Conservation (phyloP, 169 alveolate species). For the Eimeria tenella region DNA sequence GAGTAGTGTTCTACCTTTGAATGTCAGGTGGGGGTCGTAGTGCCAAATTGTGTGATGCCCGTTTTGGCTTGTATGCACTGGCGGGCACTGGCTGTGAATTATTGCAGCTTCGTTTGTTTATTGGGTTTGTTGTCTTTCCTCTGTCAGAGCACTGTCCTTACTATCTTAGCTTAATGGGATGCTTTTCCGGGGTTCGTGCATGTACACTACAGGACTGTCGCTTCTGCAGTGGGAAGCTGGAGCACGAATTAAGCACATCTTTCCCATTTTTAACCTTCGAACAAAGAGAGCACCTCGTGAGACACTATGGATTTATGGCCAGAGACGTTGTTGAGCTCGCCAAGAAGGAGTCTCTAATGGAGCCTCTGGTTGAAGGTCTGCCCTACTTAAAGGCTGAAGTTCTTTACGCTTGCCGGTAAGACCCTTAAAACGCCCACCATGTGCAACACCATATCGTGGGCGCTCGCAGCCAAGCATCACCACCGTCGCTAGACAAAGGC, state of each 20-base stretch:
- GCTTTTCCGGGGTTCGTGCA: not conserved
- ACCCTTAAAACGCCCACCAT: too few species aligned
- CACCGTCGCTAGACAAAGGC: too few species aligned
- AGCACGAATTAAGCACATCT: not conserved
- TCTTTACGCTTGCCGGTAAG: slow-evolving; percentile 81
- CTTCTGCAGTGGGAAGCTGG: slow-evolving; percentile 13
- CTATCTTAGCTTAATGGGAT: not conserved
- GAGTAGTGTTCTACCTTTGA: too few species aligned
- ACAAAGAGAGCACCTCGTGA: slow-evolving; percentile 84
- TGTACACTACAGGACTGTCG: not conserved
- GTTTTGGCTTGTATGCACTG: too few species aligned
- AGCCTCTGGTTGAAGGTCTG: slow-evolving; percentile 84
- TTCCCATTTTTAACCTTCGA: slow-evolving; percentile 72
- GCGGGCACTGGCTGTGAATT: too few species aligned
- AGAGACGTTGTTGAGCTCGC: slow-evolving; percentile 85
- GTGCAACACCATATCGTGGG: too few species aligned
- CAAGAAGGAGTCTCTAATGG: slow-evolving; percentile 80
- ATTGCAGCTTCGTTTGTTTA: too few species aligned
- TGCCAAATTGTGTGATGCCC: too few species aligned
- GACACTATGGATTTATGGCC: slow-evolving; percentile 87
- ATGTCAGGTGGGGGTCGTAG: too few species aligned
- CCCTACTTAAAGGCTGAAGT: slow-evolving; percentile 86
- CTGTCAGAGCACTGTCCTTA: not conserved
- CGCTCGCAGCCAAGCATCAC: too few species aligned
- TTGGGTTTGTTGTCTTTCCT: not conserved